A percentile compares a stretch with the other conserved stretches of the same genome.
Conservation (phyloP, 345 rosid genomes). For the Bretschneidera sinensis region DNA sequence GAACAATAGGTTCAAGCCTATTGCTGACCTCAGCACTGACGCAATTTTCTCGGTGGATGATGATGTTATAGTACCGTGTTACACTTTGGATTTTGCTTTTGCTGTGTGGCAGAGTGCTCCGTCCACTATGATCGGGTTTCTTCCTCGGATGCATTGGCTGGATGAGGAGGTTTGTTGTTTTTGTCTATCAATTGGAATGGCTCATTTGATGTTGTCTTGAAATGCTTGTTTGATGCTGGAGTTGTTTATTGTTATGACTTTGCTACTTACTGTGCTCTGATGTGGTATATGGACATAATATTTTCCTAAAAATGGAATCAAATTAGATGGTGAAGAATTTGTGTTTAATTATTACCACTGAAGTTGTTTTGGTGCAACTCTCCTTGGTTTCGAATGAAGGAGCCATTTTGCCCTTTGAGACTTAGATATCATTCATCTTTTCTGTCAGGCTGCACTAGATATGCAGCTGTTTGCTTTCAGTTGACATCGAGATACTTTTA, state of each 20-base stretch:
- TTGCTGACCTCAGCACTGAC: slow-evolving; percentile 19
- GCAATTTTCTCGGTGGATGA: slow-evolving; percentile 32
- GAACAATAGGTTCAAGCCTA: slow-evolving; percentile 22
- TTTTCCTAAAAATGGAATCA: too few relatives aligned
- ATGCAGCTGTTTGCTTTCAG: background rate
- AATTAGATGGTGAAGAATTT: too few relatives aligned
- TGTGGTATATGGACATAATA: too few relatives aligned
- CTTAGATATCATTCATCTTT: background rate
- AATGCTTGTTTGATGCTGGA: background rate
- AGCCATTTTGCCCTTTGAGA: background rate
- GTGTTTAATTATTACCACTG: too few relatives aligned
- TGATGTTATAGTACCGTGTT: slow-evolving; percentile 28
- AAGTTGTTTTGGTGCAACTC: too few relatives aligned
- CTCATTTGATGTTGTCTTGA: too few relatives aligned
- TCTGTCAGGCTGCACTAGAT: too few relatives aligned
- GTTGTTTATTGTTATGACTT: too few relatives aligned
- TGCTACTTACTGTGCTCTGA: too few relatives aligned
- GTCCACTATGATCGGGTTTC: slow-evolving; percentile 26
- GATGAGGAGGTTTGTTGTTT: slow-evolving; percentile 17
- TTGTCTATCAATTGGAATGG: background rate
- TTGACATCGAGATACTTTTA: background rate
- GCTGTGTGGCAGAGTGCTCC: slow-evolving; percentile 26
- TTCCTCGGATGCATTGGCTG: slow-evolving; percentile 26
- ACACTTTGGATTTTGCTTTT: slow-evolving; percentile 24
- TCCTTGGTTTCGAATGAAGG: background rate